Percentiles rank a stretch among this genome's conserved stretches.
These are phyloP conservation scores for Candida succiphila DNA, from an alignment of 805 yeast genomes.

Conservation along the genomic window DNA sequence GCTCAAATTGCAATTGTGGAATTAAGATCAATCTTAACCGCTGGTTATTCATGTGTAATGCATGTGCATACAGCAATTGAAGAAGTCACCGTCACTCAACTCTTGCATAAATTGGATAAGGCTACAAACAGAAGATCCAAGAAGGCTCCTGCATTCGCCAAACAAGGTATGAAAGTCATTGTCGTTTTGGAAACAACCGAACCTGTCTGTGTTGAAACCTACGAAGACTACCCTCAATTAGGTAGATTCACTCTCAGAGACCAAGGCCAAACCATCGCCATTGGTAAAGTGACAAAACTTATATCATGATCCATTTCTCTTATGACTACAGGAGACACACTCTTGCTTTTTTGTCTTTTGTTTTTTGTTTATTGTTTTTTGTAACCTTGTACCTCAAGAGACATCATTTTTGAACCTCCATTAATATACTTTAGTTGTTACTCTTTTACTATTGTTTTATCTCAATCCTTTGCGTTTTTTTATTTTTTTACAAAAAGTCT, in stretches of 20 bases:
- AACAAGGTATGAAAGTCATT: conserved; percentile 96
- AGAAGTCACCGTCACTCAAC: conserved; percentile 74
- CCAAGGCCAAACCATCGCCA: conserved; percentile 96
- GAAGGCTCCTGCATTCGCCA: conserved; percentile 97
- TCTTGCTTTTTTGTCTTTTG: no score
- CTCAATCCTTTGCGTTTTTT: no score
- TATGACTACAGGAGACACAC: no score
- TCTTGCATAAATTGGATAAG: conserved; percentile 89
- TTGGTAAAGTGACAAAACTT: conserved; percentile 92
- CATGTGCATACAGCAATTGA: conserved; percentile 98
- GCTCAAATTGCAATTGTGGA: conserved; percentile 97
- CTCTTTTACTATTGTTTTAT: no score
- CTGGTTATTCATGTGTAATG: conserved; percentile 97
- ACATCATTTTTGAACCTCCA: no score
- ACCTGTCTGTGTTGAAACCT: conserved; percentile 91
- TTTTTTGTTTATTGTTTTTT: neutral
- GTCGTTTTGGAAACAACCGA: conserved; percentile 80
- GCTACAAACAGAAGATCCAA: conserved; percentile 95
- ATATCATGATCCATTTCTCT: conserved; percentile 29
- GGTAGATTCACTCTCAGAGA: conserved; percentile 98
- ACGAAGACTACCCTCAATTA: conserved; percentile 85
- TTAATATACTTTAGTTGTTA: no score
- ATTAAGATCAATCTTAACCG: conserved; percentile 84
- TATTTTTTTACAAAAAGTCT: no score
- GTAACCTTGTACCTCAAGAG: neutral